phyloP scores from a whole-genome alignment of 1,139 yeast species.

The Nakaseomyces nivariensis region DNA sequence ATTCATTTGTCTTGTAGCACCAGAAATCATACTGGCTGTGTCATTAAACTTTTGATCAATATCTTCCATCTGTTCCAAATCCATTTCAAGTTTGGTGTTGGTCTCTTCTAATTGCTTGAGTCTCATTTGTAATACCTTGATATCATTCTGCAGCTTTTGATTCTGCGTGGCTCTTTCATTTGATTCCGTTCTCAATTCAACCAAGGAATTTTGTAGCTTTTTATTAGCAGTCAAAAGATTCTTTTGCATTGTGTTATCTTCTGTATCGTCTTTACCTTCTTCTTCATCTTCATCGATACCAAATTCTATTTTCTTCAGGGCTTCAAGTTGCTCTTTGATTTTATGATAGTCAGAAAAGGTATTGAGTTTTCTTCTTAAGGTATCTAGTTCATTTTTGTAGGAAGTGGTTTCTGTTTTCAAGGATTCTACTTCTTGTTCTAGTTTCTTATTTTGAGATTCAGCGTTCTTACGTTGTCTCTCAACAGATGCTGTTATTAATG shows the following conservation, averaged over 20 bases:
- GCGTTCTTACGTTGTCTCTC: slow-evolving; percentile 35
- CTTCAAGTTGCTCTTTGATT: slow-evolving; percentile 60
- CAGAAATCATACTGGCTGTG: slow-evolving; percentile 60
- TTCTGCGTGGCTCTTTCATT: slow-evolving; percentile 21
- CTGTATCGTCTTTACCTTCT: slow-evolving; percentile 23
- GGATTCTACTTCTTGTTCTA: slow-evolving; percentile 32
- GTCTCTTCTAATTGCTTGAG: slow-evolving; percentile 34
- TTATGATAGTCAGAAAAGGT: slow-evolving; percentile 61
- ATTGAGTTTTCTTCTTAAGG: slow-evolving; percentile 39
- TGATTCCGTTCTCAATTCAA: slow-evolving; percentile 28
- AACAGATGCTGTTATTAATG: slow-evolving; percentile 50
- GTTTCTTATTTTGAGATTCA: slow-evolving; percentile 30
- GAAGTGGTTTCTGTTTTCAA: slow-evolving; percentile 39
- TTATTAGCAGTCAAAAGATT: slow-evolving; percentile 33
- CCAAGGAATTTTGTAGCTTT: slow-evolving; percentile 34
- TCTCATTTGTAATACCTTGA: slow-evolving; percentile 15
- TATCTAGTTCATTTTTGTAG: slow-evolving; percentile 41
- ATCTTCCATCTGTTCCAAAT: slow-evolving; percentile 44
- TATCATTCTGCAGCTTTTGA: slow-evolving; percentile 29
- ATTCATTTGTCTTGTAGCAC: slow-evolving; percentile 39
- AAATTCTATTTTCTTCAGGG: slow-evolving; percentile 67
- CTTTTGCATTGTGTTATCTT: slow-evolving; percentile 29
- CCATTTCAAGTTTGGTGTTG: slow-evolving; percentile 62
- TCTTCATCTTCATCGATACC: slow-evolving; percentile 37
- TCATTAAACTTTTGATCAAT: slow-evolving; percentile 37